phyloP scores from a whole-genome alignment of 192 early-diverging fungal genomes.

The Entomortierella parvispora region DNA sequence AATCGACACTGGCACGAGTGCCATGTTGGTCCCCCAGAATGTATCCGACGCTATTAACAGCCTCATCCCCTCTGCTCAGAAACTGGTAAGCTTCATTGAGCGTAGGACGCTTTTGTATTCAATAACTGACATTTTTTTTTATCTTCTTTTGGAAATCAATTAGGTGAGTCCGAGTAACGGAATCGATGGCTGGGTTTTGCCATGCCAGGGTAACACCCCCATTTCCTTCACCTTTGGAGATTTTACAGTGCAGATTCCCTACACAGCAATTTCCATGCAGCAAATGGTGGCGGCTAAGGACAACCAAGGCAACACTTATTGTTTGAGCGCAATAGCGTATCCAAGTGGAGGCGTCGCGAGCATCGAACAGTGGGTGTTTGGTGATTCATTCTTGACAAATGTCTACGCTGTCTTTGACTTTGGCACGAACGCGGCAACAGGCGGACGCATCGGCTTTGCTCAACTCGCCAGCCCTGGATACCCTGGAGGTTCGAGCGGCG shows the following conservation, averaged over 20 bases:
- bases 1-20: conserved; percentile 69
- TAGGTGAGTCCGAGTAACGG: too few relatives aligned
- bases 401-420: conserved; percentile 64
- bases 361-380: conserved; percentile 53
- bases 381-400: conserved; percentile 60
- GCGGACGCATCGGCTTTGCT: conserved; percentile 59
- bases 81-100: conserved; percentile 8
- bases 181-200: conserved; percentile 50
- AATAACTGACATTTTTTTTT: background rate
- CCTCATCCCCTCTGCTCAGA: conserved; percentile 48
- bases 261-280: conserved; percentile 47
- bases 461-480: background rate
- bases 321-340: conserved; percentile 33
- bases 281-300: conserved; percentile 8
- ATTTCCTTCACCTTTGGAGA: conserved; percentile 41
- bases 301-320: conserved; percentile 9
- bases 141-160: too few relatives aligned
- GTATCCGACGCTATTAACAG: conserved; percentile 53
- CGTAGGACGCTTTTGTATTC: background rate
- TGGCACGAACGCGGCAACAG: conserved; percentile 29
- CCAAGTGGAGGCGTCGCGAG: background rate
- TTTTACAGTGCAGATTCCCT: conserved; percentile 20
- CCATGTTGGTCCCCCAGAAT: conserved; percentile 56
- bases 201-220: conserved; percentile 31
- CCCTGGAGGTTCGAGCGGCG: background rate